Base-by-base conservation (phyloP, 2,329 filamentous ascomycete species). In the Neonectria ditissima region DNA sequence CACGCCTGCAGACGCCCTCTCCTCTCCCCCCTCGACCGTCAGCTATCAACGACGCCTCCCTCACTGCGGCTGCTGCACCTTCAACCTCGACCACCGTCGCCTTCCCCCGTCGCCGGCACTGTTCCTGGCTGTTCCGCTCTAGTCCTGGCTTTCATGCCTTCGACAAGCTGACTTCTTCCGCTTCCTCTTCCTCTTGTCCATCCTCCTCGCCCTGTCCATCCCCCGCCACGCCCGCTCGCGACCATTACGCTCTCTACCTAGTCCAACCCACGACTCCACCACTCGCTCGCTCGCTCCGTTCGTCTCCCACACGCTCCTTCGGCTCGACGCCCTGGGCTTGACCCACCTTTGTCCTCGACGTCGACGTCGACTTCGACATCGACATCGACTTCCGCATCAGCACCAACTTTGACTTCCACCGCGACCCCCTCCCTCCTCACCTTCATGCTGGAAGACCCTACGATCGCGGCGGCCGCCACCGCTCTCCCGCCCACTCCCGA, bases 371-470 rank as follows among this genome's bases (percentile, higher is more conserved):
- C 56, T 60, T 32, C 5, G 11, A 9, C 30, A 18, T 20, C 16
- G 37, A 41, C 37, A 10, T 41, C 50, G 57, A 18, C 37, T 34
- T 62, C 62, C 34, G 24, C 47, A 47, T 44, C 34, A 28, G 7
- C 55, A 28, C 20, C 30, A 28, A 55, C 32, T 41, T 56, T 47
- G 55, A 55, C 39, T 47, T 44, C 55, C 59, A 34, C 34, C 60
- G 63, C 48, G 55, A 59, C 41, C 59, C 58, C 55, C 61, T 52
- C 50, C 52, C 55, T 59, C 56, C 53, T 48, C 48, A 65, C 64
- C 59, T 69, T 69, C 80, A 83, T 76, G 66, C 82, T 87, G 85
- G 86, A 88, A 57, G 70, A 73, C 61, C 62, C 59, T 54, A 70
- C 73, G 62, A 72, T 69, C 47, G 55, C 68, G 65, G 70, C 66